phyloP scores from a whole-genome alignment of 2,329 filamentous ascomycete species.

The Penicillium sp. region DNA sequence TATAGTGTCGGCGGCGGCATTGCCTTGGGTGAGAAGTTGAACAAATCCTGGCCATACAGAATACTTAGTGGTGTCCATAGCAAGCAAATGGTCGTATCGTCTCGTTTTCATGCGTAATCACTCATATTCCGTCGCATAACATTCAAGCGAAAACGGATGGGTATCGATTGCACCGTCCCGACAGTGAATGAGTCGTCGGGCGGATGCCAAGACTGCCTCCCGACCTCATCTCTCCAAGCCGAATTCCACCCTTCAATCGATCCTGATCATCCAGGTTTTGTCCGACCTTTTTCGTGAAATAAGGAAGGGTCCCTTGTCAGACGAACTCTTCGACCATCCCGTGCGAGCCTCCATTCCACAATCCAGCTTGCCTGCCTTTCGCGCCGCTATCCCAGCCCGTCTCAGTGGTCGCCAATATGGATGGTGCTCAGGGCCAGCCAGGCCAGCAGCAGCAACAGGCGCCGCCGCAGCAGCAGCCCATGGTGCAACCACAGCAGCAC shows the following conservation, averaged over 20 bases:
- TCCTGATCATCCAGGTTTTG: not conserved
- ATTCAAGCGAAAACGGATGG: too few species aligned
- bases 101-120: not conserved
- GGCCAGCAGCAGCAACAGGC: conserved; percentile 23
- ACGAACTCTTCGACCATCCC: not conserved
- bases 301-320: not conserved
- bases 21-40: too few species aligned
- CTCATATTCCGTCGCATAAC: not conserved
- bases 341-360: not conserved
- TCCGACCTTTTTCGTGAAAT: not conserved
- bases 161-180: not conserved
- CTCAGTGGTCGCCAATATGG: conserved; percentile 33
- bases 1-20: not conserved
- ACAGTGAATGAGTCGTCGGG: not conserved
- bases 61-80: not conserved
- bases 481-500: conserved; percentile 44
- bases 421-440: conserved; percentile 37
- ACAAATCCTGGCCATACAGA: not conserved
- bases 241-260: conserved; percentile 8
- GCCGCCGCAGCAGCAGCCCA: conserved; percentile 21
- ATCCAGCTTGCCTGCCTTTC: not conserved
- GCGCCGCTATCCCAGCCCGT: conserved; percentile 2
- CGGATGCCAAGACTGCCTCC: conserved; percentile 17
- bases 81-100: too few species aligned
- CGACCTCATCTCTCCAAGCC: conserved; percentile 10